A percentile compares a stretch with the other conserved stretches of the same genome.
phyloP scores from a whole-genome alignment of 202 grass and related monocot genomes.

The Zizania palustris region DNA sequence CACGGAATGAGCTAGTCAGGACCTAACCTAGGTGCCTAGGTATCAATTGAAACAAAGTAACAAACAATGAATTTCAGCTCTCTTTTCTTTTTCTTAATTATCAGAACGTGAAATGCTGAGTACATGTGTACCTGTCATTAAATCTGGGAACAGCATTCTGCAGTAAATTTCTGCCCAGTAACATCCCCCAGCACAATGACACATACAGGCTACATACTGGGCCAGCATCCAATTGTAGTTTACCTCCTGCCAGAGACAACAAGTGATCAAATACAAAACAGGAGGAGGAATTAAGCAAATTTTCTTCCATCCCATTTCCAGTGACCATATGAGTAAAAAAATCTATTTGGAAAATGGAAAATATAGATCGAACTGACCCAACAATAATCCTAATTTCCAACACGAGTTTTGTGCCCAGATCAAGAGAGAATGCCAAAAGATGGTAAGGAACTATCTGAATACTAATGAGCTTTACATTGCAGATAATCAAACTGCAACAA shows the following conservation, averaged over 20 bases:
- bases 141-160: not conserved
- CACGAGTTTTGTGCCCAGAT: not conserved
- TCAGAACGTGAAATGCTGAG: constrained; percentile 7
- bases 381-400: constrained; percentile 9
- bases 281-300: not conserved
- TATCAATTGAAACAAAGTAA: not conserved
- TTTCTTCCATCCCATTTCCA: constrained; percentile 15
- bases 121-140: constrained; percentile 28
- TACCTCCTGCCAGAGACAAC: constrained; percentile 6
- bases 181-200: not conserved
- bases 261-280: not conserved
- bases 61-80: not conserved
- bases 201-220: not conserved
- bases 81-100: not conserved
- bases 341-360: not conserved
- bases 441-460: constrained; percentile 17
- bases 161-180: not conserved
- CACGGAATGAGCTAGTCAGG: not conserved
- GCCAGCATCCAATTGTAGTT: not conserved
- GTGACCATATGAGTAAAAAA: constrained; percentile 11
- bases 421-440: constrained; percentile 3
- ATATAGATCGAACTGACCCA: not conserved
- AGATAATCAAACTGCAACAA: constrained; percentile 23
- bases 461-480: constrained; percentile 13
- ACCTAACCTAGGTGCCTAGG: not conserved